Conservation (phyloP, 2,329 filamentous ascomycete species). For the Metarhizium humberi region DNA sequence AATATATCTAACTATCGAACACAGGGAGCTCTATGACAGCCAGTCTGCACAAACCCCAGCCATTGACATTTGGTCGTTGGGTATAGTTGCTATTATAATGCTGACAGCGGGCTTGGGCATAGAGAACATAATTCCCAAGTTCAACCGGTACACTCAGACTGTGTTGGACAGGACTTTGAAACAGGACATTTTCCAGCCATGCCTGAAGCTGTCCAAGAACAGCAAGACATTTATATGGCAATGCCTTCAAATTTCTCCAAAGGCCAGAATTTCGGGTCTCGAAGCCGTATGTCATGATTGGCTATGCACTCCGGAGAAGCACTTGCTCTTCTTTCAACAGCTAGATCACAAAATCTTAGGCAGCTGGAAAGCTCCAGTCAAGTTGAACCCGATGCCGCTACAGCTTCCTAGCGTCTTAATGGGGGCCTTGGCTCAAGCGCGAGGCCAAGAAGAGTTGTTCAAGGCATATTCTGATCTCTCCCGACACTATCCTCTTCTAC, state of each 20-base stretch:
- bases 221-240: constrained; percentile 19
- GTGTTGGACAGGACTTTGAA: constrained; percentile 13
- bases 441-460: background rate
- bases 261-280: constrained; percentile 17
- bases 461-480: background rate
- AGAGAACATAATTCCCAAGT: constrained; percentile 11
- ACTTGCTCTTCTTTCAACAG: constrained; percentile 20
- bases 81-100: constrained; percentile 32
- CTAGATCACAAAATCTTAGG: constrained; percentile 20
- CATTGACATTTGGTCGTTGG: constrained; percentile 45
- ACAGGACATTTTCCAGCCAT: constrained; percentile 8
- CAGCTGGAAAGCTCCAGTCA: constrained; percentile 15
- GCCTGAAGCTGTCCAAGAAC: constrained; percentile 13
- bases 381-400: constrained; percentile 24
- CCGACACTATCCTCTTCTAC: constrained; percentile 1
- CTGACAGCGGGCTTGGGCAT: constrained; percentile 14
- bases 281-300: constrained; percentile 23
- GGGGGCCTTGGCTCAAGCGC: background rate
- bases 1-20: constrained; percentile 1
- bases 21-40: constrained; percentile 28
- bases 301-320: constrained; percentile 22
- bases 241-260: constrained; percentile 21
- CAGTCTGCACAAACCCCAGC: constrained; percentile 20
- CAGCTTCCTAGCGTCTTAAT: constrained; percentile 19
- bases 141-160: constrained; percentile 19